phyloP scores from a whole-genome alignment of 768 basidiomycete genomes.

The Lentinula guzmanii region DNA sequence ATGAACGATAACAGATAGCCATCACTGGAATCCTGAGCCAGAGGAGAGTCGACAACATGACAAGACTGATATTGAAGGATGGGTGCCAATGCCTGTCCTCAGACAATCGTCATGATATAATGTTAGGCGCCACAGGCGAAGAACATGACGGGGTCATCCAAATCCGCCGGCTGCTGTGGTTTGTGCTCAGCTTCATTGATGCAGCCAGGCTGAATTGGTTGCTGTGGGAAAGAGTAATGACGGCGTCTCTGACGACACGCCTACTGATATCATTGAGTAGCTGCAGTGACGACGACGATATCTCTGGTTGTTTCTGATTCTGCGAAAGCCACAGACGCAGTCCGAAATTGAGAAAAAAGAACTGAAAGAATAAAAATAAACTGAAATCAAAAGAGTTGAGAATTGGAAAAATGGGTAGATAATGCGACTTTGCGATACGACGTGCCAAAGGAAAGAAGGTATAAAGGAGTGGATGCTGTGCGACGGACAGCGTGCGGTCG shows the following conservation, averaged over 20 bases:
- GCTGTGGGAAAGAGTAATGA: background rate
- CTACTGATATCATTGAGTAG: background rate
- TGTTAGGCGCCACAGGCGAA: no score
- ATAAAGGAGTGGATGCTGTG: conserved; percentile 8
- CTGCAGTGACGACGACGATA: background rate
- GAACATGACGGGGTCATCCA: no score
- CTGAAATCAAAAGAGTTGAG: background rate
- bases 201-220: no score
- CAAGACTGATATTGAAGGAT: no score
- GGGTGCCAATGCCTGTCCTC: no score
- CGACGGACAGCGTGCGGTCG: conserved; percentile 7
- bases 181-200: no score
- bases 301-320: background rate
- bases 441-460: background rate
- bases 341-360: background rate
- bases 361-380: conserved; percentile 4
- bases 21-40: background rate
- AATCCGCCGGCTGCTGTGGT: no score
- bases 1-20: background rate
- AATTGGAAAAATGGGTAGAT: background rate
- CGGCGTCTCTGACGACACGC: background rate
- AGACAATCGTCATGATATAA: no score
- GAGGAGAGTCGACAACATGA: background rate
- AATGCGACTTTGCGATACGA: background rate
- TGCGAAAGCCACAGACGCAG: background rate